A percentile compares a stretch with the other conserved stretches of the same genome.
Evolutionary conservation across 139 green algal species (phyloP).

Genomic region (Eudorina sp.): DNA sequence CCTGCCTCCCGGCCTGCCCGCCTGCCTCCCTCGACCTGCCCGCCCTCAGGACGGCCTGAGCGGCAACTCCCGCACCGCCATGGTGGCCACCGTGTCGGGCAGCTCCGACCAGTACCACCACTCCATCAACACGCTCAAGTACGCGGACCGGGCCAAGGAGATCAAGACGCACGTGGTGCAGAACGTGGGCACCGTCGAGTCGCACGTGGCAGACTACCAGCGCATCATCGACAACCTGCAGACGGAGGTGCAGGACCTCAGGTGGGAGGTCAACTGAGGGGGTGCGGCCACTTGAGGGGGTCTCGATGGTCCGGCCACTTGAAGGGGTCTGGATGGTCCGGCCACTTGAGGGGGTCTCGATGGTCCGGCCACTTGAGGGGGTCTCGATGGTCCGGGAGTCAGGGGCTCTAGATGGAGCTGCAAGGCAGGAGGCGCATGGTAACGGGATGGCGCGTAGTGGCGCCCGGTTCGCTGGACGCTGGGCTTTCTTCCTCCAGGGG

Average conservation of each 20-base stretch:
- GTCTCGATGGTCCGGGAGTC: too few relatives aligned
- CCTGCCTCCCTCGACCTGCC: not conserved
- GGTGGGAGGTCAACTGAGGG: too few relatives aligned
- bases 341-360: too few relatives aligned
- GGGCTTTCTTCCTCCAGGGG: too few relatives aligned
- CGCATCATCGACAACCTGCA: constrained; percentile 88
- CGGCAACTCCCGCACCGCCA: constrained; percentile 89
- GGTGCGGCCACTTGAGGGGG: too few relatives aligned
- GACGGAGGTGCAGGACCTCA: constrained; percentile 69
- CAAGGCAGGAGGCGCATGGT: too few relatives aligned
- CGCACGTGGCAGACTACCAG: constrained; percentile 87
- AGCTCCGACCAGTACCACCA: constrained; percentile 85
- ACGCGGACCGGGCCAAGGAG: constrained; percentile 85
- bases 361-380: too few relatives aligned
- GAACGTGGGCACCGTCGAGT: constrained; percentile 85
- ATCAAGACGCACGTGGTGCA: constrained; percentile 92
- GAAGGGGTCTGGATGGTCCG: too few relatives aligned
- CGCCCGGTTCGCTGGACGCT: too few relatives aligned
- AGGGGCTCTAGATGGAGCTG: too few relatives aligned
- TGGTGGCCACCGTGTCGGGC: constrained; percentile 86
- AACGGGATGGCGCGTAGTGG: too few relatives aligned
- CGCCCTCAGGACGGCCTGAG: constrained; percentile 79
- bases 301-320: too few relatives aligned
- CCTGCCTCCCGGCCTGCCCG: not conserved
- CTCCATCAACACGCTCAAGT: constrained; percentile 81